These are phyloP conservation scores for Monilinia aucupariae DNA, from an alignment of 2,329 filamentous ascomycete species.

Conservation along the genomic window DNA sequence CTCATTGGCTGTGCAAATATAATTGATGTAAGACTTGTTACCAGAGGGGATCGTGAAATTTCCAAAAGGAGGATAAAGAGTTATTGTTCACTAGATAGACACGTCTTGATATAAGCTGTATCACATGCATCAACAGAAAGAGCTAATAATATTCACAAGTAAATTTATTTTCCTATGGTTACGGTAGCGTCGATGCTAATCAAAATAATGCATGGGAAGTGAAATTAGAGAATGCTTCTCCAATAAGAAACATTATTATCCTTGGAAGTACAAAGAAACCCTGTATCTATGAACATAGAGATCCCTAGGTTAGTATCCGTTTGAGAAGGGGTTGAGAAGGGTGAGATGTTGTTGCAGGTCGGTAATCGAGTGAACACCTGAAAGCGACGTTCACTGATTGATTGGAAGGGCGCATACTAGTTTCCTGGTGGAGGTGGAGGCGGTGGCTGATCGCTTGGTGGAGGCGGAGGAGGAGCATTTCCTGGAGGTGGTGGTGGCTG, in stretches of 20 bases:
- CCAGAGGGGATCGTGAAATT: no score
- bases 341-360: not conserved
- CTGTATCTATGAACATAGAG: not conserved
- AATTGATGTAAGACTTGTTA: no score
- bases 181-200: not conserved
- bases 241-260: not conserved
- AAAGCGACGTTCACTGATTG: not conserved
- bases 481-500: conserved; percentile 43
- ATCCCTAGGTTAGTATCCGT: conserved; percentile 11
- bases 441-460: conserved; percentile 39
- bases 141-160: not conserved
- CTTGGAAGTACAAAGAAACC: not conserved
- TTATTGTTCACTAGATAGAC: not conserved
- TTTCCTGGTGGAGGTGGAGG: conserved; percentile 24
- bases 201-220: not conserved
- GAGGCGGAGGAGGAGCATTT: conserved; percentile 58
- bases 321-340: not conserved
- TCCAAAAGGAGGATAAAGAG: not conserved
- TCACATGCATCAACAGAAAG: not conserved
- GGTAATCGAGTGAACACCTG: not conserved
- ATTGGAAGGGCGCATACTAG: not conserved
- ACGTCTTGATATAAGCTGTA: not conserved
- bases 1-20: no score
- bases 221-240: not conserved
- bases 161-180: conserved; percentile 11